These are phyloP conservation scores for Colletotrichum sojae DNA, from an alignment of 2,329 filamentous ascomycete genomes.

Conservation along the genomic window DNA sequence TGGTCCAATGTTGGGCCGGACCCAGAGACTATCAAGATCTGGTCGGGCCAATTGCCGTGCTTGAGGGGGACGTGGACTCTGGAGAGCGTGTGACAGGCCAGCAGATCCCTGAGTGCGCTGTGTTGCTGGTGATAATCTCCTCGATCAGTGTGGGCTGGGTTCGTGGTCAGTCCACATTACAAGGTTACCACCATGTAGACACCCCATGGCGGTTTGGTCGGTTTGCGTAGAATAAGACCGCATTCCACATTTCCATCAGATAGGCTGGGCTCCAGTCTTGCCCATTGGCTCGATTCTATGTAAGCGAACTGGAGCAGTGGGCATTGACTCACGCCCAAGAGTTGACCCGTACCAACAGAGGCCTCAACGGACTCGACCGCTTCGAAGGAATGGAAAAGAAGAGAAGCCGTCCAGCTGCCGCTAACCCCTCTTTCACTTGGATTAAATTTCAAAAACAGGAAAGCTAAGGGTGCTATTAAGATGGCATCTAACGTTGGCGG, in stretches of 20 bases:
- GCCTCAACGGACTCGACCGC: too few relatives aligned
- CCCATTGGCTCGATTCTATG: too few relatives aligned
- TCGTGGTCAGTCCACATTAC: neutral
- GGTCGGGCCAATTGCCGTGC: slow-evolving; percentile 28
- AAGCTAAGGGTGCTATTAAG: neutral
- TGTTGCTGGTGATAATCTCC: slow-evolving; percentile 24
- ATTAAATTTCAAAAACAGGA: too few relatives aligned
- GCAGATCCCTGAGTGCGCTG: neutral
- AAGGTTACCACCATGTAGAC: slow-evolving; percentile 18
- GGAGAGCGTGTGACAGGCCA: slow-evolving; percentile 1
- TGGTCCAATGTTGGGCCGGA: neutral
- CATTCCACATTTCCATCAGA: neutral
- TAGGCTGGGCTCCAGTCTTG: neutral
- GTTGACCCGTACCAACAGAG: neutral
- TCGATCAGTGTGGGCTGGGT: slow-evolving; percentile 6
- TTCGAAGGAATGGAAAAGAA: slow-evolving; percentile 7
- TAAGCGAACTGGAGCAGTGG: neutral
- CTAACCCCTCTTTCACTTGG: too few relatives aligned
- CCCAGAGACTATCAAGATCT: slow-evolving; percentile 19
- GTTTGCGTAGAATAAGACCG: neutral
- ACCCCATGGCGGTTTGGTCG: neutral
- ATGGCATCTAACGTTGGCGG: slow-evolving; percentile 1
- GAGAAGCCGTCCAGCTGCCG: slow-evolving; percentile 6
- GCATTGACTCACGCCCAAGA: slow-evolving; percentile 14
- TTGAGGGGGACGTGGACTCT: slow-evolving; percentile 19